Conservation (phyloP, 345 rosid species). For the Kandelia obovata region DNA sequence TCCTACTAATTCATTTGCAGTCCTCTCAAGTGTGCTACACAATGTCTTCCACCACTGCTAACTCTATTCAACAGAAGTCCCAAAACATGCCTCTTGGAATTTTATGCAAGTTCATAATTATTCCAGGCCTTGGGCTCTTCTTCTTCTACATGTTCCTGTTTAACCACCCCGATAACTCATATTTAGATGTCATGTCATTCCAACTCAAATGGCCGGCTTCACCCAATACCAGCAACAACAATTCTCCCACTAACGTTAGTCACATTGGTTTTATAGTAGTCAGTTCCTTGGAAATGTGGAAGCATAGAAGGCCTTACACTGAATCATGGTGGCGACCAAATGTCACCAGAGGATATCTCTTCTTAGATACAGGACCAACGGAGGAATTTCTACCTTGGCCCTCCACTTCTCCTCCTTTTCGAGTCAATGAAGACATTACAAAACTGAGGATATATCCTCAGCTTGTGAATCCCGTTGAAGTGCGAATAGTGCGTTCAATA, state of each 20-base stretch:
- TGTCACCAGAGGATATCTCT: slow-evolving; percentile 18
- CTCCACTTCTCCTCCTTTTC: slow-evolving; percentile 17
- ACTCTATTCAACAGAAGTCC: neutral
- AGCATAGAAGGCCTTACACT: slow-evolving; percentile 7
- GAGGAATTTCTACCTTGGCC: slow-evolving; percentile 21
- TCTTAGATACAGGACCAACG: slow-evolving; percentile 19
- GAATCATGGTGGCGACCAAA: slow-evolving; percentile 25
- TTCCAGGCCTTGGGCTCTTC: slow-evolving; percentile 6
- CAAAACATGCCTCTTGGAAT: neutral
- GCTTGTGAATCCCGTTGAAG: slow-evolving; percentile 8
- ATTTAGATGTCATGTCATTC: neutral
- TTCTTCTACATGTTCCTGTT: slow-evolving; percentile 12
- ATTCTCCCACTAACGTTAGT: slow-evolving; percentile 7
- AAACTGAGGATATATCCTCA: slow-evolving; percentile 10
- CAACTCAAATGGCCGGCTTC: slow-evolving; percentile 6
- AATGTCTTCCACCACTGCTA: neutral
- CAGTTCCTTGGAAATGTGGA: slow-evolving; percentile 17
- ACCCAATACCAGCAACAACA: no score
- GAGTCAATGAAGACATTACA: slow-evolving; percentile 8
- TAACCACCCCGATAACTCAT: neutral
- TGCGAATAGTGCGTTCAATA: slow-evolving; percentile 19
- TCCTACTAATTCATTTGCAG: no score
- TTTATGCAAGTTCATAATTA: slow-evolving; percentile 6
- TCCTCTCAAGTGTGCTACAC: no score
- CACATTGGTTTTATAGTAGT: slow-evolving; percentile 20